Evolutionary conservation across 345 rosid genomes (phyloP).

Genomic region (Adansonia digitata): DNA sequence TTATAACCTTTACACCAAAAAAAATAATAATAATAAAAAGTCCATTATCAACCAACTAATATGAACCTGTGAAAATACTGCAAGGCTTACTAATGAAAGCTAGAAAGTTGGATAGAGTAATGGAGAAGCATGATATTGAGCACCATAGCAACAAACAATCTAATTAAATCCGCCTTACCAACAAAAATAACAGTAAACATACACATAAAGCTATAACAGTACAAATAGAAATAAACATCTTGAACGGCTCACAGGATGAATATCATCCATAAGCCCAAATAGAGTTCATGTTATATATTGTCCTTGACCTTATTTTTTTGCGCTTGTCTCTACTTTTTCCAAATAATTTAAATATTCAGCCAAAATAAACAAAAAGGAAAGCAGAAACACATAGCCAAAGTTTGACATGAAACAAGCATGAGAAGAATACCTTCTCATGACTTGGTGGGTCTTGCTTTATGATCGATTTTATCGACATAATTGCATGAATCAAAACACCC

Average conservation of each 20-base stretch:
- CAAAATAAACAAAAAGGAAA: slow-evolving; percentile 3
- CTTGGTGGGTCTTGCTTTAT: slow-evolving; percentile 61
- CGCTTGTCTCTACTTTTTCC: neutral
- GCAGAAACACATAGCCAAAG: slow-evolving; percentile 7
- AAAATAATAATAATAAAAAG: slow-evolving; percentile 1
- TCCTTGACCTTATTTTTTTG: neutral
- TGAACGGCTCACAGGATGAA: slow-evolving; percentile 2
- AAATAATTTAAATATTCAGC: slow-evolving; percentile 11
- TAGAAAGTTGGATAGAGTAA: neutral
- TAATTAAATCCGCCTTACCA: neutral
- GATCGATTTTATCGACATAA: slow-evolving; percentile 74
- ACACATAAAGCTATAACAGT: neutral
- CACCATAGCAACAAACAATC: neutral
- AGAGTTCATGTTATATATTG: neutral
- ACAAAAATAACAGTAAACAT: neutral
- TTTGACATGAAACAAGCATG: slow-evolving; percentile 17
- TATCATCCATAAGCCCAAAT: neutral
- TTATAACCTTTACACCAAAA: slow-evolving; percentile 49
- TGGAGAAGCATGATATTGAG: neutral
- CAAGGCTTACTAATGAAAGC: neutral
- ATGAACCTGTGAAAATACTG: neutral
- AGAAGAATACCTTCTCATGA: slow-evolving; percentile 69
- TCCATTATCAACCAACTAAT: neutral
- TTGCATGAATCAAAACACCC: slow-evolving; percentile 65
- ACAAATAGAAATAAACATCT: neutral